Evolutionary conservation across 352 stramenopile species (phyloP).

Genomic region (Pythium myriotylum): DNA sequence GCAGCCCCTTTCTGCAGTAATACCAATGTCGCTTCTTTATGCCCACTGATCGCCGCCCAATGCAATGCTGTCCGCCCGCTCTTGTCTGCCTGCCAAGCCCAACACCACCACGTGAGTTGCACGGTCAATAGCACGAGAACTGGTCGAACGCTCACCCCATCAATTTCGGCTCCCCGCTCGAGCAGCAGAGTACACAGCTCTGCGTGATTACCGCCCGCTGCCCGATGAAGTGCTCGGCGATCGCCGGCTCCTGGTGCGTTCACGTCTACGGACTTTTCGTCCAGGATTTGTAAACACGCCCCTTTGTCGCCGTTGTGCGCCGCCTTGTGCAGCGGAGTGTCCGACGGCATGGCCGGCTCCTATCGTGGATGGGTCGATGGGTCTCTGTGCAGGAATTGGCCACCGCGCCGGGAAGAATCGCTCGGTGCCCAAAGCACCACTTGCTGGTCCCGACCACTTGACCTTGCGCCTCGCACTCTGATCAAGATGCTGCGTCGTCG

Average conservation of each 20-base stretch:
- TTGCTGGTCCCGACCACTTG: neutral
- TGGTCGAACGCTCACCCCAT: constrained; percentile 51
- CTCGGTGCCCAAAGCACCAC: neutral
- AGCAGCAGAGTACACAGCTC: constrained; percentile 88
- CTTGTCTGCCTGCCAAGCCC: constrained; percentile 82
- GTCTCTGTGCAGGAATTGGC: no score
- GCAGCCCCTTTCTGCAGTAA: constrained; percentile 84
- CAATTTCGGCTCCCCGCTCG: constrained; percentile 85
- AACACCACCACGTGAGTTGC: neutral
- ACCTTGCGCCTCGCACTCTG: constrained; percentile 9
- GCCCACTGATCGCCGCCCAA: constrained; percentile 92
- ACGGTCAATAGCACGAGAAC: neutral
- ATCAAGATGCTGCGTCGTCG: neutral
- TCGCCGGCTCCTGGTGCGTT: constrained; percentile 87
- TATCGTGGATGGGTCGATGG: neutral
- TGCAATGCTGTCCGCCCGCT: constrained; percentile 91
- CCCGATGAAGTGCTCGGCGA: constrained; percentile 85
- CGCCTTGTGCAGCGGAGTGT: constrained; percentile 90
- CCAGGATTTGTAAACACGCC: constrained; percentile 83
- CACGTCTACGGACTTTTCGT: constrained; percentile 88
- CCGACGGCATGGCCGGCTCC: constrained; percentile 72
- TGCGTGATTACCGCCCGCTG: constrained; percentile 87
- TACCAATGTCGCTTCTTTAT: constrained; percentile 89
- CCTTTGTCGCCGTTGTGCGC: constrained; percentile 91
- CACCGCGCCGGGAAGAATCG: no score